phyloP scores from a whole-genome alignment of 441 rosid genomes.

The Cnidoscolus chayamansa region DNA sequence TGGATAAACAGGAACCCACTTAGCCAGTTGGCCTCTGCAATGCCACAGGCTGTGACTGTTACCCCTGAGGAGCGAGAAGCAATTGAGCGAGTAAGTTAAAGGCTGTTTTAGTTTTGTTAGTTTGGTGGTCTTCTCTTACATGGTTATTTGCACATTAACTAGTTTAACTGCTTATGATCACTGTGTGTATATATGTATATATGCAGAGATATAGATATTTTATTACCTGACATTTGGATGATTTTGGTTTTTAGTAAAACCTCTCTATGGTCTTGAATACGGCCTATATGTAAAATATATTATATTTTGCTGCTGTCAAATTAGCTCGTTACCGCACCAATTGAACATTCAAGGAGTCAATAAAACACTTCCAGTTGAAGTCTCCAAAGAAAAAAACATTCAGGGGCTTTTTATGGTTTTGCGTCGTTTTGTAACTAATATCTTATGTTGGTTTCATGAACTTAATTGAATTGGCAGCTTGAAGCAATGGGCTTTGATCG shows the following conservation, averaged over 20 bases:
- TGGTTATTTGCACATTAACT: not conserved
- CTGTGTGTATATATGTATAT: not conserved
- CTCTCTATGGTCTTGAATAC: too few relatives aligned
- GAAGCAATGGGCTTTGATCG: constrained; percentile 95
- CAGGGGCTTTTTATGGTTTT: not conserved
- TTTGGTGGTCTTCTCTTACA: not conserved
- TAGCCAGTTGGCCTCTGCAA: constrained; percentile 62
- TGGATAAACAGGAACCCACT: constrained; percentile 43
- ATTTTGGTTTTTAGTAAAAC: too few relatives aligned
- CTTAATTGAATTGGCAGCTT: constrained; percentile 43
- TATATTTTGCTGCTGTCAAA: too few relatives aligned
- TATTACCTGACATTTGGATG: too few relatives aligned
- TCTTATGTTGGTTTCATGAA: not conserved
- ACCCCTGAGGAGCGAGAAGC: constrained; percentile 86
- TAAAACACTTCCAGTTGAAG: not conserved
- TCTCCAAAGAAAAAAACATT: not conserved
- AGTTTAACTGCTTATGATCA: not conserved
- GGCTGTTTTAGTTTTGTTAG: constrained; percentile 16
- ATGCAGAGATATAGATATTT: too few relatives aligned
- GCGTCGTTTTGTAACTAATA: not conserved
- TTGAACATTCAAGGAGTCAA: not conserved
- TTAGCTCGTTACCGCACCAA: too few relatives aligned
- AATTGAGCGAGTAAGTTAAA: constrained; percentile 66
- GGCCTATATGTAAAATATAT: too few relatives aligned
- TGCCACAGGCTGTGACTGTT: constrained; percentile 80